Conservation (phyloP, 2,329 filamentous ascomycete species). For the Ceratocystis lukuohia region DNA sequence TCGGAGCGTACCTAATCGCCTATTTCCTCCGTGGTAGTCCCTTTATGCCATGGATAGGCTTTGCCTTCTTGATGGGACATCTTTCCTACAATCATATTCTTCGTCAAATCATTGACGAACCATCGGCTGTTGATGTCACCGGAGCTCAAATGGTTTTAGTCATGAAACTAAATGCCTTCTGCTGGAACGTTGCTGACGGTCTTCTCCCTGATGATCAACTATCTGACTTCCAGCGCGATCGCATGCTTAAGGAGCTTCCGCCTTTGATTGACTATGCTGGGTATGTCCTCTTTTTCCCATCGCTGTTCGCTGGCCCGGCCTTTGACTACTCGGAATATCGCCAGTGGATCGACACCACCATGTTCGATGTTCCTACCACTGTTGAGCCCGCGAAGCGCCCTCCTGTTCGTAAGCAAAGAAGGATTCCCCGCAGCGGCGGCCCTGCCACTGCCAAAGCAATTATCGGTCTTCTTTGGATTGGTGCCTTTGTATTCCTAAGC, state of each 20-base stretch:
- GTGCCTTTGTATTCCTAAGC: conserved; percentile 60
- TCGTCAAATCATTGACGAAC: conserved; percentile 57
- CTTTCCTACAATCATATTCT: conserved; percentile 82
- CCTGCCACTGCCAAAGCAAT: conserved; percentile 68
- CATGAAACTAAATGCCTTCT: conserved; percentile 94
- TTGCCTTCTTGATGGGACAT: conserved; percentile 88
- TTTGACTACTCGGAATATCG: conserved; percentile 93
- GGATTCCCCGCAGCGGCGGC: conserved; percentile 78
- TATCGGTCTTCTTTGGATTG: conserved; percentile 64
- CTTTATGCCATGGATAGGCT: conserved; percentile 96
- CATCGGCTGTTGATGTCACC: conserved; percentile 68
- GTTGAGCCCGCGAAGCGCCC: conserved; percentile 77
- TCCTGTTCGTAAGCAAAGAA: conserved; percentile 75
- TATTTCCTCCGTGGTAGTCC: conserved; percentile 64
- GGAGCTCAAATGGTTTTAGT: conserved; percentile 95
- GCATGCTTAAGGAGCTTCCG: conserved; percentile 63
- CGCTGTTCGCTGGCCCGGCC: conserved; percentile 74
- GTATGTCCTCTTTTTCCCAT: conserved; percentile 92
- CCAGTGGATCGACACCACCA: conserved; percentile 81
- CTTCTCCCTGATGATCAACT: conserved; percentile 64
- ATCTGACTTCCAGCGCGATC: conserved; percentile 75
- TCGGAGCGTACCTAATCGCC: conserved; percentile 70
- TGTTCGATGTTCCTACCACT: conserved; percentile 76
- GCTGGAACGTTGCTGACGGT: conserved; percentile 95
- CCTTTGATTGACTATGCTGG: conserved; percentile 66